A percentile compares a stretch with the other conserved stretches of the same genome.
Conservation (phyloP, 768 basidiomycete species). For the Dioszegia aurantiaca region DNA sequence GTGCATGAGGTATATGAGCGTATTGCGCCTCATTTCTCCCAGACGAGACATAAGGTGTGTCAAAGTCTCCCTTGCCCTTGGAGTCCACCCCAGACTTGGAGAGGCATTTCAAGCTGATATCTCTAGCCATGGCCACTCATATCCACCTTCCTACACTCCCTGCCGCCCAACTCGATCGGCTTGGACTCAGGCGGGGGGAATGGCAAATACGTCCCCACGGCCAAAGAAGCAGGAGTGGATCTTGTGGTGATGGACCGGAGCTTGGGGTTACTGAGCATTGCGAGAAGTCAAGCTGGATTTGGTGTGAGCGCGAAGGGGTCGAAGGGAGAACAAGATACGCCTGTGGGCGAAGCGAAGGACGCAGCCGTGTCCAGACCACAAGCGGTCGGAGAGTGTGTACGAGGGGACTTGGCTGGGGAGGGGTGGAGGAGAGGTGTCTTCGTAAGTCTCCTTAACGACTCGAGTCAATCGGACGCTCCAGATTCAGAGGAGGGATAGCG, state of each 20-base stretch:
- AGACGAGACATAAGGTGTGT: constrained; percentile 52
- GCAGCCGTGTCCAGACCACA: too few species aligned
- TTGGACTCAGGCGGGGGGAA: constrained; percentile 96
- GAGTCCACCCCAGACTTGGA: too few species aligned
- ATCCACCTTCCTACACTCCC: constrained; percentile 65
- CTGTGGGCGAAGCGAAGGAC: too few species aligned
- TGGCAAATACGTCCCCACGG: constrained; percentile 77
- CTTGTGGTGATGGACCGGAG: constrained; percentile 85
- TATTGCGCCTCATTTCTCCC: constrained; percentile 52
- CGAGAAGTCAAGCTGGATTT: constrained; percentile 55
- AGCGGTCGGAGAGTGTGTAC: constrained; percentile 60
- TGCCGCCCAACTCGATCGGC: constrained; percentile 77
- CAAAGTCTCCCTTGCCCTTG: too few species aligned
- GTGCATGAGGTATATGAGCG: constrained; percentile 52
- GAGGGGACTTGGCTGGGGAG: constrained; percentile 68
- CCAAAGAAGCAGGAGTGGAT: constrained; percentile 63
- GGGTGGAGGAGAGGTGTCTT: constrained; percentile 78
- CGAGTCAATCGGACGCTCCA: constrained; percentile 1
- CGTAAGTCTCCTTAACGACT: constrained; percentile 57
- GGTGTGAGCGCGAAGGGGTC: constrained; percentile 68
- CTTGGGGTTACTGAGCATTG: constrained; percentile 71
- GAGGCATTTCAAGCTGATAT: too few species aligned
- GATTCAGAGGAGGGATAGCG: too few species aligned
- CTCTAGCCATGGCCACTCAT: constrained; percentile 85
- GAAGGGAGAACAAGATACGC: constrained; percentile 68